Evolutionary conservation across 129 eudicot species (phyloP).

Genomic region (Flaveria robusta): DNA sequence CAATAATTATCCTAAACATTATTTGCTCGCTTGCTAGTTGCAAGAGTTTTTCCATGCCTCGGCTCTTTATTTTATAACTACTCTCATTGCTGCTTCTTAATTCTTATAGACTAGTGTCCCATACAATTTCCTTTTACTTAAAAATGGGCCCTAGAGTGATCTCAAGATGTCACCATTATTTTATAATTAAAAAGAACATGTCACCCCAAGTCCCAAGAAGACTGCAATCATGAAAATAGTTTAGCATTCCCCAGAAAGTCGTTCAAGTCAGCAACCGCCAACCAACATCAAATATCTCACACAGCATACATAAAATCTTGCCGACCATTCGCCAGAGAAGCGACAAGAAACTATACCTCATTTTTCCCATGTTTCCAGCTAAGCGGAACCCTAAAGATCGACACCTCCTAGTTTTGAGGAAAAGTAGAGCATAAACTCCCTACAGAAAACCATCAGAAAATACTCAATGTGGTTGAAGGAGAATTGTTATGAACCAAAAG

Average conservation of each 20-base stretch:
- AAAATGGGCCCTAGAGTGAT: neutral
- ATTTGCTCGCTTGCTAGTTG: neutral
- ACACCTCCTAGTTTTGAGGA: slow-evolving; percentile 71
- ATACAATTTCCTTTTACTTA: slow-evolving; percentile 3
- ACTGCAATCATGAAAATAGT: slow-evolving; percentile 3
- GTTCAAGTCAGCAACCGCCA: neutral
- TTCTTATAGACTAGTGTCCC: slow-evolving; percentile 1
- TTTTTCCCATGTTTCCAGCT: slow-evolving; percentile 75
- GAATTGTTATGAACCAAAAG: slow-evolving; percentile 8
- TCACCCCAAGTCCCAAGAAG: neutral
- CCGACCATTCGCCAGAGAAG: slow-evolving; percentile 16
- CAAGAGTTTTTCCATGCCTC: neutral
- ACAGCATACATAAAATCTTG: neutral
- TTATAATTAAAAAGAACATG: neutral
- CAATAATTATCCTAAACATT: neutral
- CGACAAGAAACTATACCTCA: slow-evolving; percentile 52
- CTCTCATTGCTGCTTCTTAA: slow-evolving; percentile 20
- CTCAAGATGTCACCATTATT: slow-evolving; percentile 3
- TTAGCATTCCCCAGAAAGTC: slow-evolving; percentile 14
- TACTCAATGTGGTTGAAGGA: neutral
- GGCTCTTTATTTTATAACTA: slow-evolving; percentile 2
- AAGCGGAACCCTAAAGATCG: slow-evolving; percentile 88
- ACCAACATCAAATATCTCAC: neutral
- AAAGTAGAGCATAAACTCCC: slow-evolving; percentile 94
- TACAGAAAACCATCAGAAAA: slow-evolving; percentile 32